Base-by-base conservation (phyloP, 2,329 filamentous ascomycete genomes). In the Colletotrichum paranaense region DNA sequence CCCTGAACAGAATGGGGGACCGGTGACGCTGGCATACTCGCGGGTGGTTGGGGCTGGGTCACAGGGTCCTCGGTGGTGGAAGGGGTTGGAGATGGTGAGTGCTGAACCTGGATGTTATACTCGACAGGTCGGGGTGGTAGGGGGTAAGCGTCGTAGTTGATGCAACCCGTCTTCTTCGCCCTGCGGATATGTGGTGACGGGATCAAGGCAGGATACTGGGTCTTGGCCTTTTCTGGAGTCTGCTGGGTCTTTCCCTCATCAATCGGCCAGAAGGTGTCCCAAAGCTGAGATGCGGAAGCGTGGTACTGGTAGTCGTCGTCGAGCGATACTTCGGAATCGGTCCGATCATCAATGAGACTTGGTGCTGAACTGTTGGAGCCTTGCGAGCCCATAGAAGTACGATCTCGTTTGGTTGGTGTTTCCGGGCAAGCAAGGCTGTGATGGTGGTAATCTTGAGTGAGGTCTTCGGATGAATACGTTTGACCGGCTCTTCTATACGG, bases 261-360 rank as follows among this genome's bases (percentile, higher is more conserved):
- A 11, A 46, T 76, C 11, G 75, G 80, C 87, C 86, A 88, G 77
- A 88, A 90, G 66, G 81, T 86, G 76, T 89, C 86, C 87, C 88
- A 90, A 2, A 88, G 78, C 76, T 87, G 84, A 30, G 83, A 78
- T 5, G 82, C 82, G 38, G 86, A 83, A 24, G 82, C 78, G 68
- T 86, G 84, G 74, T 88, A 86, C 72, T 87, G 84, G 68, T 84
- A 84, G 75, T 89, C 87, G 55, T 88, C 88, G 24, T 90, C 88
- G 38, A 81, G 76, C 6, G 88, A 89, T 22, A 80, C 78, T 64
- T 89, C 88, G 5, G 87, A 89, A 75, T 88, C 87, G 7, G 82
- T 82, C 5, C 84, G 84, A 76, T 89, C 86, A 74, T 89, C 87
- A 19, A 88, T 83, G 78, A 89, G 82, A 32, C 85, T 84, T 1